Base-by-base conservation (phyloP, 2,329 filamentous ascomycete species). In the Dryadomyces sulphureus region DNA sequence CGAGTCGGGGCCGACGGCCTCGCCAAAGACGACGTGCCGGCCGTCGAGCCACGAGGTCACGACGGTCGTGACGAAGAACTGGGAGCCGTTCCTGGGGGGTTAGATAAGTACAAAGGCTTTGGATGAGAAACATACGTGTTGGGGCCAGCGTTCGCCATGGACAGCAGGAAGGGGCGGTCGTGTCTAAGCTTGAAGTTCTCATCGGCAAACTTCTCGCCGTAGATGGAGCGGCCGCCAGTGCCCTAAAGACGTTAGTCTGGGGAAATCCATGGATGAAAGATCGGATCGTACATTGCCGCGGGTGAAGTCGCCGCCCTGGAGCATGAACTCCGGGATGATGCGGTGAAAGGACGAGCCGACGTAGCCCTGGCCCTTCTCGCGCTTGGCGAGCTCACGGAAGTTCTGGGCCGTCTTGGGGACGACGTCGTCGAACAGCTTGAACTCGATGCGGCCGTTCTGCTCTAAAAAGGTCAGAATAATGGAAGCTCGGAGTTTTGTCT, bases 1-100 rank as follows among this genome's bases (percentile, higher is more conserved):
- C 48, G 66, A 70, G 39, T 63, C 54, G 1, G 62, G 49, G 52
- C 73, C 69, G 48, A 68, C 67, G 41, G 89, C 82, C 69, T 84
- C 72, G 62, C 85, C 86, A 67, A 89, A 89, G 62, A 88, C 84
- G 65, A 88, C 83, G 73, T 92, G 85, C 64, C 82, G 82, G 60
- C 77, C 77, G 63, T 92, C 75, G 56, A 92, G 73, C 74, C 94
- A 94, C 47, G 81, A 80, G 50, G 92, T 96, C 50, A 80, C 75
- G 43, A 94, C 87, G 47, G 90, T 96, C 59, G 90, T 96, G 62
- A 96, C 71, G 74, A 96, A 96, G 76, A 96, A 96, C 67, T 96
- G 90, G 44, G 86, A 94, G 59, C 92, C 92, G 70, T 98, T 98
- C 65, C 92, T 94, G 34, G 7, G n/a, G 40, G 12, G 24, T 27